Evolutionary conservation across 208 protist genomes (phyloP).

Genomic region (Strigomonas culicis): DNA sequence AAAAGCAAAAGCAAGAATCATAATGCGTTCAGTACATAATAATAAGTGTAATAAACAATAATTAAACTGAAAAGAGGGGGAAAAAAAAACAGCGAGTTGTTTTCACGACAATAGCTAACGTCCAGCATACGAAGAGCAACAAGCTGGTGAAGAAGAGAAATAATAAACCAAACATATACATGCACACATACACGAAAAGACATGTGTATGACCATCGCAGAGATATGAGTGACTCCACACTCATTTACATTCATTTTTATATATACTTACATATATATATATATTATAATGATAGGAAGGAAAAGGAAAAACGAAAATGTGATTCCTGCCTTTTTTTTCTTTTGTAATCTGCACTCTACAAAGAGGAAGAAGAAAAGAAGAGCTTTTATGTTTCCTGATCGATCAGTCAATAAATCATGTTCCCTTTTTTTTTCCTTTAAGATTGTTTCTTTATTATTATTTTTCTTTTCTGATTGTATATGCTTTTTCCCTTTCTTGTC

Average conservation of each 20-base stretch:
- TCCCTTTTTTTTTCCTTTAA: background rate
- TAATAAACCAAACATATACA: background rate
- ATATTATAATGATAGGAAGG: background rate
- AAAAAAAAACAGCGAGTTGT: background rate
- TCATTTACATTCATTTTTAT: background rate
- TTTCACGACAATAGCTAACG: background rate
- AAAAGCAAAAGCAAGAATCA: too few species aligned
- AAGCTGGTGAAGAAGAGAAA: background rate
- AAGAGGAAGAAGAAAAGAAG: background rate
- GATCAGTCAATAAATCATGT: background rate
- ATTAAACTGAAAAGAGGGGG: background rate
- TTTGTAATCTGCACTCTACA: background rate
- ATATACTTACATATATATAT: background rate
- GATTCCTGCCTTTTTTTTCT: background rate
- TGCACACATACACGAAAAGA: slow-evolving; percentile 15
- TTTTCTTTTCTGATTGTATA: background rate
- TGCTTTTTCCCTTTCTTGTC: slow-evolving; percentile 36
- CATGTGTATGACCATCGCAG: slow-evolving; percentile 28
- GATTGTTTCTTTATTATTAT: background rate
- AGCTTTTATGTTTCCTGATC: background rate
- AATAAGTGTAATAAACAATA: background rate
- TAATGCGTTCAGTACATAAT: background rate
- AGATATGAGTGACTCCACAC: background rate
- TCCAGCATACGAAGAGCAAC: background rate
- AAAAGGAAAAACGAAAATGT: background rate